Evolutionary conservation across 2,329 filamentous ascomycete species (phyloP), one percentile per base, ranked within the genome.

Genomic region (Aspergillus glaucus): DNA sequence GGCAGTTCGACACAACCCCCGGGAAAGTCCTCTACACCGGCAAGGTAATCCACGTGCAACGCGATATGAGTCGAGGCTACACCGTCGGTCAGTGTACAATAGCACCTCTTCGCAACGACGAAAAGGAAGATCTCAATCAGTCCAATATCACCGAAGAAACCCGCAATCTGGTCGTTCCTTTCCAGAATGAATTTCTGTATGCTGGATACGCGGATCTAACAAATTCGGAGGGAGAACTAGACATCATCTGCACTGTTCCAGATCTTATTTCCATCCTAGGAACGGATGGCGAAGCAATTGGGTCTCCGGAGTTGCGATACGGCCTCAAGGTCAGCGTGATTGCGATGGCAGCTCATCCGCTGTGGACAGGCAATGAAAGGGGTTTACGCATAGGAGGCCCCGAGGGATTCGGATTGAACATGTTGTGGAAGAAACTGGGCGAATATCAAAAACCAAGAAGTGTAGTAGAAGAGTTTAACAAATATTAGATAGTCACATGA

Each of bases 241-340:
- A 53, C 14, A 40, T 55, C 3, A 50, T 57, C 21, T 68, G 54
- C 50, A 63, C 62, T 1, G 64, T 67, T 3, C 66, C 66, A 2
- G 69, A 70, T 48, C 54, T 70, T 6, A 68, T 70, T 22, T 65
- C 63, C 14, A 63, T 73, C 19, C 45, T 72, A 3, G 68, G 64
- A 32, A 65, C 66, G 15, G 74, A 77, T 43, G 75, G 76, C 0
- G 74, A 75, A 44, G 76, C 75, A 0, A 67, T 79, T 4, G 76
- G 76, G 0, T 75, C 76, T 0, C 72, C 74, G 12, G 76, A 79
- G 21, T 61, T 78, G 26, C 67, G 76, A 8, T 80, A 79, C 47
- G 78, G 78, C 0, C 54, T 79, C 2, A 64, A 70, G 3, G 77
- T 79, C 0, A 73, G 62, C 28, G 76, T 80, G 0, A 73, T 80